Base-by-base conservation (phyloP, 2,329 filamentous ascomycete genomes). In the Cyphellophora europaea region DNA sequence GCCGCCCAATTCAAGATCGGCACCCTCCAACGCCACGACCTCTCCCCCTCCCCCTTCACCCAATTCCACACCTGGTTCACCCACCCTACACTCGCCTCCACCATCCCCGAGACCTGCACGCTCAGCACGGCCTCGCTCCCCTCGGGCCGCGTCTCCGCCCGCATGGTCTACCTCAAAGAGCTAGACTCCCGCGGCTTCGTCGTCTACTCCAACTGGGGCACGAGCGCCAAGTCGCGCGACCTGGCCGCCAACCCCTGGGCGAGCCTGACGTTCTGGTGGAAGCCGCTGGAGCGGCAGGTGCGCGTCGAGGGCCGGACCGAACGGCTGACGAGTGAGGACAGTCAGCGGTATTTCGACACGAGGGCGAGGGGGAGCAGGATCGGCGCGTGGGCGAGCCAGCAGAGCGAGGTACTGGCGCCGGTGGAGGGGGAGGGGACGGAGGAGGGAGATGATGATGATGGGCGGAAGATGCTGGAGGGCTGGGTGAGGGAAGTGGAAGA, bases 91-190 rank as follows among this genome's bases (percentile, higher is more conserved):
- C 53, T 67, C 4, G 53, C 64, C 6, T 72, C 87, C 30, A 66
- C 77, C 30, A 82, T 93, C 48, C 88, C 89, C 1, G 91, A 98
- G 61, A 84, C 91, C 1, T 87, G 86, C 52, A 87, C 81, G 2
- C 69, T 98, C 2, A 82, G 87, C 3, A 98, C 91, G 1, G 87
- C 88, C 0, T 67, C 71, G 15, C 71, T 96, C 4, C 89, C 89
- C 2, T 82, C 77, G 0, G 91, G 91, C 41, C 79, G 82, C 30
- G 82, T 96, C 13, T 86, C 78, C 30, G 79, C 84, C 3, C 84
- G 91, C 40, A 72, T 86, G 48, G 86, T 98, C 23, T 98, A 96
- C 62, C 72, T 98, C 47, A 98, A 98, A 63, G 91, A 96, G 66
- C 76, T 96, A 15, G 88, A 96, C 58, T 60, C 67, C 35, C 50